Percentiles rank a stretch among this genome's conserved stretches.
Evolutionary conservation across 306 rosid species (phyloP).

Genomic region (Notholithocarpus densiflorus): DNA sequence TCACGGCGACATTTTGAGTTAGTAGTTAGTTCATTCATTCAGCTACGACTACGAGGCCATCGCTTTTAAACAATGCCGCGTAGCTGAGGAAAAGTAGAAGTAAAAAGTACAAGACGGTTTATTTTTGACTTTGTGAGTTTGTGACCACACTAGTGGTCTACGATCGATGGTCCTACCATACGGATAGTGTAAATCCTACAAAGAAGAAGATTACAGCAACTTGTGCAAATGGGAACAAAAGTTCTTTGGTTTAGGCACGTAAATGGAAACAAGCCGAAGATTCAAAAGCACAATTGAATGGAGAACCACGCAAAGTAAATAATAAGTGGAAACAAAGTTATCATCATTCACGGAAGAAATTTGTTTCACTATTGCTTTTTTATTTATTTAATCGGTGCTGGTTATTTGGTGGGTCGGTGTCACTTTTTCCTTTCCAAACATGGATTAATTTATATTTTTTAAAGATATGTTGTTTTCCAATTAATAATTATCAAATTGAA

Average conservation of each 20-base stretch:
- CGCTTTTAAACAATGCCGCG: too few species aligned
- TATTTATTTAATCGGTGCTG: too few species aligned
- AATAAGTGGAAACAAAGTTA: constrained; percentile 19
- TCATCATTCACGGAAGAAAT: constrained; percentile 1
- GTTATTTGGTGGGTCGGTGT: not conserved
- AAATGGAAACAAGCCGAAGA: constrained; percentile 16
- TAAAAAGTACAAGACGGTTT: too few species aligned
- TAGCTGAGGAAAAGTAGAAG: too few species aligned
- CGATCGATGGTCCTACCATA: not conserved
- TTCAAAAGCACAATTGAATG: constrained; percentile 1
- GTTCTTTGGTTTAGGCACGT: not conserved
- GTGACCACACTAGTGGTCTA: too few species aligned
- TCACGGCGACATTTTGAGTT: constrained; percentile 15
- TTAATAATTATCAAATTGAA: not conserved
- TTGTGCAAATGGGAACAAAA: too few species aligned
- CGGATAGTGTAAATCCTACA: not conserved
- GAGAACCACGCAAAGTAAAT: constrained; percentile 15
- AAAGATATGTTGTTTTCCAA: not conserved
- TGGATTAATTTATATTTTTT: not conserved
- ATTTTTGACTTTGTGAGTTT: too few species aligned
- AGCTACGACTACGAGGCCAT: too few species aligned
- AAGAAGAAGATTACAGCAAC: not conserved
- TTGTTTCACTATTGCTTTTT: not conserved
- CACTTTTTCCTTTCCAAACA: not conserved
- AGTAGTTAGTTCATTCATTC: not conserved